Evolutionary conservation across 192 early-diverging fungal species (phyloP).

Genomic region (Coemansia javaensis): DNA sequence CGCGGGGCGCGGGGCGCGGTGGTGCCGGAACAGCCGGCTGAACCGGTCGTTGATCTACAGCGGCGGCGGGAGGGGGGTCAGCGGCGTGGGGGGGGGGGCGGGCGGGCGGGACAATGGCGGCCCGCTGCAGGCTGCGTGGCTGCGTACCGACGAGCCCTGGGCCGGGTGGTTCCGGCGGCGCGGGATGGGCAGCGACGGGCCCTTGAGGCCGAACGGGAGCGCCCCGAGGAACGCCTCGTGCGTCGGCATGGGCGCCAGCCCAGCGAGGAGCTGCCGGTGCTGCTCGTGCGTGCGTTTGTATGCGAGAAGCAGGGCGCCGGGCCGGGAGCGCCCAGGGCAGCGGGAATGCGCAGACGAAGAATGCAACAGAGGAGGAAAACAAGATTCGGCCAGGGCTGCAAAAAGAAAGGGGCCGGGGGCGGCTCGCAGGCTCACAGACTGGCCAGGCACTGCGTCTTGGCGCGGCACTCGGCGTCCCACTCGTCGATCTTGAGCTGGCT

Average conservation of each 20-base stretch:
- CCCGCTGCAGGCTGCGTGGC: background rate
- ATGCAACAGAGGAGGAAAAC: too few species aligned
- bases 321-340: too few species aligned
- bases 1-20: slow-evolving; percentile 26
- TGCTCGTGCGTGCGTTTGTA: too few species aligned
- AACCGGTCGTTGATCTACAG: slow-evolving; percentile 44
- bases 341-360: too few species aligned
- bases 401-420: too few species aligned
- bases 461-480: slow-evolving; percentile 46
- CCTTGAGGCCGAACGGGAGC: slow-evolving; percentile 42
- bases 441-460: slow-evolving; percentile 10
- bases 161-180: slow-evolving; percentile 35
- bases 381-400: too few species aligned
- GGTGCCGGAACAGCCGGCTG: slow-evolving; percentile 44
- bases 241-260: slow-evolving; percentile 42
- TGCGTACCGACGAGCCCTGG: slow-evolving; percentile 40
- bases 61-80: background rate
- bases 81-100: background rate
- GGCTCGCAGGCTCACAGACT: slow-evolving; percentile 3
- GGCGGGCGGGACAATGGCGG: slow-evolving; percentile 3
- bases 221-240: slow-evolving; percentile 45
- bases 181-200: slow-evolving; percentile 36
- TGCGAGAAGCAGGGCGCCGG: too few species aligned
- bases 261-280: too few species aligned
- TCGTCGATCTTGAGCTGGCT: slow-evolving; percentile 55